Base-by-base conservation (phyloP, 768 basidiomycete species). In the Agaricus subrufescens region DNA sequence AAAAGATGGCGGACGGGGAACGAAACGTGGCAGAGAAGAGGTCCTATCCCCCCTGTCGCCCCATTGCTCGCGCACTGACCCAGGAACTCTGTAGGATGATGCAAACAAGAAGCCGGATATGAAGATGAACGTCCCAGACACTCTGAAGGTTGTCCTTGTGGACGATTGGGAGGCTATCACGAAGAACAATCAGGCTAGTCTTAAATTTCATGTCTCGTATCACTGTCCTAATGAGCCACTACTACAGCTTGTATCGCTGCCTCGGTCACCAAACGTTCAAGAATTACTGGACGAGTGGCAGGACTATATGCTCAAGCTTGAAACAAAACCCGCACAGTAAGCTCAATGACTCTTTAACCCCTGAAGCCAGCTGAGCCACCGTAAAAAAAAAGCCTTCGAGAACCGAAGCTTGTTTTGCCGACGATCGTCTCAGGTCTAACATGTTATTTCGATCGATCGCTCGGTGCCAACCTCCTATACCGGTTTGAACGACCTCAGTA, bases 121-220 rank as follows among this genome's bases (percentile, higher is more conserved):
- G 79, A 93, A 91, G 72, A 77, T 99, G 49, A 82, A 77, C 57
- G 86, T 97, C 4, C 97, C 96, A 0, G 97, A 98, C 63, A 69
- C 81, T n/a, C 78, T 98, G 59, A 98, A 97, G 69, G 80, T 85
- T 30, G 78, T 89, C 46, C 78, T 99, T 38, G 94, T 98, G 2
- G 94, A 98, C 65, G 97, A 98, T 62, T 99, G 97, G 97, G 96
- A 98, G 71, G 84, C 87, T 4, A 86, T 98, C 39, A 98, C 97
- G 52, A 98, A 97, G 75, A 91, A 94, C 67, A 85, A 86, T 62
- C 90, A 94, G 82, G 96, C 89, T 57, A 71, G 64, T 59, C 26
- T 43, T 39, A 49, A 40, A 19, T 23, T 48, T 14, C 26, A 34
- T 51, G 25, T 25, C 46, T 19, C 29, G 15, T 58, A 23, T 38